A percentile compares a stretch with the other conserved stretches of the same genome.
phyloP scores from a whole-genome alignment of 1,284 basidiomycete species.

The Taiwanofungus camphoratus region DNA sequence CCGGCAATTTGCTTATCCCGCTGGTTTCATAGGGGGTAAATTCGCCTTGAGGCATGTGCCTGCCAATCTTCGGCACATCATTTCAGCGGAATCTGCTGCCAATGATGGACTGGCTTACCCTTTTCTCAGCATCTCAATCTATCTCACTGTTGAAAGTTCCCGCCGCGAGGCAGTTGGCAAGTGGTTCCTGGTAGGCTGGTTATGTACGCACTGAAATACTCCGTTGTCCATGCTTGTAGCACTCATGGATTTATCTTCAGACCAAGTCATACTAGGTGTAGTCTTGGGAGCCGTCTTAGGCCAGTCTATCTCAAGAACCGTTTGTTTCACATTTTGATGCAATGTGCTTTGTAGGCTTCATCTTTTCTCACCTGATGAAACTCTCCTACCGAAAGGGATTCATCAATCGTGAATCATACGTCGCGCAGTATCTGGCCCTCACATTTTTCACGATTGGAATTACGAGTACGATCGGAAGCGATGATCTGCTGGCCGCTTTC shows the following conservation, averaged over 20 bases:
- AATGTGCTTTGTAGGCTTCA: constrained; percentile 56
- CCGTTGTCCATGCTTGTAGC: no score
- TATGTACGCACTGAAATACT: constrained; percentile 61
- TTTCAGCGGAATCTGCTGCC: constrained; percentile 90
- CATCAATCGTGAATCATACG: constrained; percentile 89
- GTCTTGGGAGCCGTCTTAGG: constrained; percentile 76
- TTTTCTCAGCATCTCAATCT: constrained; percentile 85
- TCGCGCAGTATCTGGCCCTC: constrained; percentile 86
- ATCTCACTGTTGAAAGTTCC: constrained; percentile 72
- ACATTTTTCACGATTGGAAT: constrained; percentile 78
- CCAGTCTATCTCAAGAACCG: no score
- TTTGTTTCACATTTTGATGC: no score
- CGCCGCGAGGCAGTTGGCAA: constrained; percentile 60
- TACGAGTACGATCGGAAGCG: constrained; percentile 73
- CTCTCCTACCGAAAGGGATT: constrained; percentile 70
- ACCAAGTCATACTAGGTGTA: constrained; percentile 83
- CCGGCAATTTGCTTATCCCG: no score
- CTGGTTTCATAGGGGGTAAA: constrained; percentile 81
- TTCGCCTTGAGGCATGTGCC: constrained; percentile 90
- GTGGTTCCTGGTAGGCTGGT: constrained; percentile 81
- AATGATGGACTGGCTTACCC: constrained; percentile 91
- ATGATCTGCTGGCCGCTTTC: constrained; percentile 88
- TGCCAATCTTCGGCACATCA: constrained; percentile 71
- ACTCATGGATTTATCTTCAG: no score
- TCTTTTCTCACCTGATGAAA: constrained; percentile 80